phyloP scores from a whole-genome alignment of 352 stramenopile genomes.

The Pilasporangium apinafurcum region DNA sequence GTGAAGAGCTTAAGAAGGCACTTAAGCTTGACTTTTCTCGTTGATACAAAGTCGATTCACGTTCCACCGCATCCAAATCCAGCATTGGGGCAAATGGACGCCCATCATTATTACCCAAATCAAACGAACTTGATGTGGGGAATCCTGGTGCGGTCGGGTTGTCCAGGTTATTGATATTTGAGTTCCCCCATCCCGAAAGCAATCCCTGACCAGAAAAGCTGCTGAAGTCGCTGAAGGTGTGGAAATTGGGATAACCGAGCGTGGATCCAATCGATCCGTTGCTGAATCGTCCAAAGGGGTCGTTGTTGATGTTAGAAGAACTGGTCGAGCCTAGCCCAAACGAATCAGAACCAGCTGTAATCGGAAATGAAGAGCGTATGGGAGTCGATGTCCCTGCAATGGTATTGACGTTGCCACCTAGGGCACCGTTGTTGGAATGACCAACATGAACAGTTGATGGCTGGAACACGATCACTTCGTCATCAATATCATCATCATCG shows the following conservation, averaged over 20 bases:
- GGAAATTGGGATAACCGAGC: conserved; percentile 56
- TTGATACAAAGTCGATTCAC: conserved; percentile 58
- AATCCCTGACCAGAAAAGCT: conserved; percentile 31
- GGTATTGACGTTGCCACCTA: conserved; percentile 19
- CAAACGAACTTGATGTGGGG: conserved; percentile 3
- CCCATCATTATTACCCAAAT: neutral
- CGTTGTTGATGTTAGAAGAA: conserved; percentile 7
- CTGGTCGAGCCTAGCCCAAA: conserved; percentile 13
- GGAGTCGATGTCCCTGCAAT: conserved; percentile 4
- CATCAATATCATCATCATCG: conserved; percentile 74
- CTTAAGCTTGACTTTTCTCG: conserved; percentile 71
- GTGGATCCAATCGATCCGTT: conserved; percentile 33
- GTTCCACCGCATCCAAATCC: conserved; percentile 68
- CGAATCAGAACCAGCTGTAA: neutral
- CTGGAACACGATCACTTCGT: conserved; percentile 84
- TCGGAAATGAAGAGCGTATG: conserved; percentile 9
- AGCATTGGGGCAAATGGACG: conserved; percentile 40
- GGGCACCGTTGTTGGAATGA: conserved; percentile 19
- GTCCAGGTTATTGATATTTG: conserved; percentile 4
- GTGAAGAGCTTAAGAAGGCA: conserved; percentile 37
- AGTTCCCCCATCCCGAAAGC: conserved; percentile 48
- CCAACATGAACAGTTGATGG: conserved; percentile 29
- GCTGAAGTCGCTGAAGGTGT: conserved; percentile 45
- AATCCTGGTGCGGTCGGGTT: conserved; percentile 3
- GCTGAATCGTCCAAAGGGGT: conserved; percentile 5